These are phyloP conservation scores for Ophiostoma sp. DNA, from an alignment of 2,329 filamentous ascomycete genomes.

Conservation along the genomic window DNA sequence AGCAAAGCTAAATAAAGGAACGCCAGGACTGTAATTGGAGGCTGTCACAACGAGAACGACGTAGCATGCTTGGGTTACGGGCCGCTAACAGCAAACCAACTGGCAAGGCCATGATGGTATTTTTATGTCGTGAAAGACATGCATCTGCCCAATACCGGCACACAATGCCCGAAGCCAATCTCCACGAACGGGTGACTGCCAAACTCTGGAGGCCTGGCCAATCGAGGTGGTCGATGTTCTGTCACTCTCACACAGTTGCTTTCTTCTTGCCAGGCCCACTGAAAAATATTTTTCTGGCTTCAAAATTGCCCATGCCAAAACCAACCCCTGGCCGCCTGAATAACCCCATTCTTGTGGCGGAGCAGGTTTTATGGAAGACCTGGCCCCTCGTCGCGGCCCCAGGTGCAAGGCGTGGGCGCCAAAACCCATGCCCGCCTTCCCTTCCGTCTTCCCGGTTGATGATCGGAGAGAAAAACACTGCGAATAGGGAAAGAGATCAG, in stretches of 20 bases:
- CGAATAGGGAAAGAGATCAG: constrained; percentile 4
- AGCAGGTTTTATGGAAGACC: constrained; percentile 8
- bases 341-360: neutral
- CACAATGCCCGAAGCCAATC: neutral
- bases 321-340: constrained; percentile 14
- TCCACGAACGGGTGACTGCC: neutral
- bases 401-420: neutral
- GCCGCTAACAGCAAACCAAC: neutral
- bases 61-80: neutral
- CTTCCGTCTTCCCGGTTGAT: constrained; percentile 13
- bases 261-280: neutral
- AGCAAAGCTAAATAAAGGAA: neutral
- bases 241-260: neutral
- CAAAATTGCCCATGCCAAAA: neutral
- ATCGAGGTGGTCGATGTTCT: neutral
- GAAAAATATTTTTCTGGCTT: neutral
- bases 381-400: constrained; percentile 3
- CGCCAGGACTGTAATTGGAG: neutral
- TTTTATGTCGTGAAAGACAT: neutral
- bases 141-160: neutral
- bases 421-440: neutral
- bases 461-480: neutral
- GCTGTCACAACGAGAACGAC: neutral
- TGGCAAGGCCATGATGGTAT: neutral
- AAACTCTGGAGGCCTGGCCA: constrained; percentile 12